Conservation (phyloP, 805 yeast genomes). For the Blastobotrys muscicola region DNA sequence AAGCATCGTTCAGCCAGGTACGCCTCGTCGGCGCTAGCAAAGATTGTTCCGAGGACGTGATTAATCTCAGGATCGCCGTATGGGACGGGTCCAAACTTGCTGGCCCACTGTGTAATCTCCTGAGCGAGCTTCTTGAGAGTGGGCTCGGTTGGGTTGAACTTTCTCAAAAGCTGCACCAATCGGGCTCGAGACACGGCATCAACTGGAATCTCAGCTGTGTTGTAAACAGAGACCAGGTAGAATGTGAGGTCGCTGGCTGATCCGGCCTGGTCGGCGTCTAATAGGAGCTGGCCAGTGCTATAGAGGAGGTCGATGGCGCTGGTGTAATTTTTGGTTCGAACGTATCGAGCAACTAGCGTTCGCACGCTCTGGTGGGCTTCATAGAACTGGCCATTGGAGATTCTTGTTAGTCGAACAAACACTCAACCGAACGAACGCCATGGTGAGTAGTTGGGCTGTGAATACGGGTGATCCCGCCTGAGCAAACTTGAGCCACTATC, state of each 20-base stretch:
- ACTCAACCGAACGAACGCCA: neutral
- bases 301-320: slow-evolving; percentile 69
- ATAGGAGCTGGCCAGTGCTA: slow-evolving; percentile 59
- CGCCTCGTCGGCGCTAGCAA: slow-evolving; percentile 38
- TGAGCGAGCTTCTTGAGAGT: slow-evolving; percentile 58
- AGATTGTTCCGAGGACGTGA: slow-evolving; percentile 60
- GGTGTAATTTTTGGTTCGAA: slow-evolving; percentile 52
- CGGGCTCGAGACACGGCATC: slow-evolving; percentile 38
- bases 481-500: too few species aligned
- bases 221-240: slow-evolving; percentile 65
- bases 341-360: slow-evolving; percentile 80
- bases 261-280: slow-evolving; percentile 64
- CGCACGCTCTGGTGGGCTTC: slow-evolving; percentile 95
- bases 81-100: slow-evolving; percentile 37
- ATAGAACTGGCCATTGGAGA: slow-evolving; percentile 67
- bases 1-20: slow-evolving; percentile 68
- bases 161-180: slow-evolving; percentile 33
- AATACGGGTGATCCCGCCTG: neutral
- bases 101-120: slow-evolving; percentile 56
- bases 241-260: slow-evolving; percentile 69
- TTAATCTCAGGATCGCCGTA: slow-evolving; percentile 73
- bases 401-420: slow-evolving; percentile 34
- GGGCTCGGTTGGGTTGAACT: slow-evolving; percentile 44
- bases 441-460: neutral
- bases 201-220: slow-evolving; percentile 37